Percentiles rank a stretch among this genome's conserved stretches.
Evolutionary conservation across 495 filamentous ascomycete species (phyloP).

Genomic region (Aspergillus kassunensis): DNA sequence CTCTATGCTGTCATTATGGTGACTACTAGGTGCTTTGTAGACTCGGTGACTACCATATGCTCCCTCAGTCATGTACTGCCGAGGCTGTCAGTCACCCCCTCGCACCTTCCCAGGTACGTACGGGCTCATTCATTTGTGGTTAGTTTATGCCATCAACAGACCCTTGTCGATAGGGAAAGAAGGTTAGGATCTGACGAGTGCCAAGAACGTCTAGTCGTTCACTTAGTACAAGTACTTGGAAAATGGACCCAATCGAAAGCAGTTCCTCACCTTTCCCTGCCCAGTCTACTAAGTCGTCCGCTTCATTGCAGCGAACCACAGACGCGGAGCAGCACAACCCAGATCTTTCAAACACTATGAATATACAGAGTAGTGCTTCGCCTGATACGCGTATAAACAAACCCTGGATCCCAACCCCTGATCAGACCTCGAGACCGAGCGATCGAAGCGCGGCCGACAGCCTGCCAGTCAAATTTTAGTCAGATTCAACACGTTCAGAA

Average conservation of each 20-base stretch:
- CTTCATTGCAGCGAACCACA: slow-evolving; percentile 1
- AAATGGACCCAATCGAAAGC: slow-evolving; percentile 3
- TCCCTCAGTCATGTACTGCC: slow-evolving; percentile 5
- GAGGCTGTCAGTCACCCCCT: slow-evolving; percentile 3
- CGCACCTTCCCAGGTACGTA: slow-evolving; percentile 5
- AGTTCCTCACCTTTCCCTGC: slow-evolving; percentile 5
- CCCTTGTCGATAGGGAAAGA: neutral
- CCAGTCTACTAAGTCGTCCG: neutral
- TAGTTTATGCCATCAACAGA: slow-evolving; percentile 3
- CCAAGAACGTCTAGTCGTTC: neutral
- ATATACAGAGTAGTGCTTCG: slow-evolving; percentile 3
- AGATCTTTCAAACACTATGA: slow-evolving; percentile 1
- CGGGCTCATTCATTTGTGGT: slow-evolving; percentile 1
- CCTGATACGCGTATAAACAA: neutral
- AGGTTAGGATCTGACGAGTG: neutral
- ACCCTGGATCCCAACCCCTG: slow-evolving; percentile 2
- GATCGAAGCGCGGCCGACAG: slow-evolving; percentile 2
- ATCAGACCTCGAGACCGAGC: neutral
- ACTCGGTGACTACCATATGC: slow-evolving; percentile 4
- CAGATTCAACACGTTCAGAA: neutral
- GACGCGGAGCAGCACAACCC: slow-evolving; percentile 2
- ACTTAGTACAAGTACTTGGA: neutral
- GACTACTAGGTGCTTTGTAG: slow-evolving; percentile 7
- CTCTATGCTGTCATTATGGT: slow-evolving; percentile 2
- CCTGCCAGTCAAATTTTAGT: slow-evolving; percentile 2